A percentile compares a stretch with the other conserved stretches of the same genome.
These are phyloP conservation scores for Samsoniella hepiali DNA, from an alignment of 2,329 filamentous ascomycete species.

Conservation along the genomic window DNA sequence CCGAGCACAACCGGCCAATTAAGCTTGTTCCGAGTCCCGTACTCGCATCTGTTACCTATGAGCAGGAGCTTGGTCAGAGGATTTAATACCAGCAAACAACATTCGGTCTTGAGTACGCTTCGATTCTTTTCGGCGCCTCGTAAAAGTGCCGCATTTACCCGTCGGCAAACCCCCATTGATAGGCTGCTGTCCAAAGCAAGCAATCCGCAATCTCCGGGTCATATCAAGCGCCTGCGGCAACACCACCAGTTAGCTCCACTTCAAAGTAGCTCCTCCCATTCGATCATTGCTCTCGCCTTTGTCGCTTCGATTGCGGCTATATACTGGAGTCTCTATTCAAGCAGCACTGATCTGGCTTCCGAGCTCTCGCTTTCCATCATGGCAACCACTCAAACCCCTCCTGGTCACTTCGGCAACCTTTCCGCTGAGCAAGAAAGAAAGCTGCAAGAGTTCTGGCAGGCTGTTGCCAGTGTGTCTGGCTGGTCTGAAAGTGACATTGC, in stretches of 20 bases:
- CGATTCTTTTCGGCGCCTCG: background rate
- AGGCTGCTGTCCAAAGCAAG: background rate
- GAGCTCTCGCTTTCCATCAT: constrained; percentile 28
- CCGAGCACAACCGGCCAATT: background rate
- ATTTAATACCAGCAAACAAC: background rate
- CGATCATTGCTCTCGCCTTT: background rate
- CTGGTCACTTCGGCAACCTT: constrained; percentile 79
- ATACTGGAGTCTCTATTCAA: background rate
- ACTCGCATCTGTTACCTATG: constrained; percentile 3
- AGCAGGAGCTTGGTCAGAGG: background rate
- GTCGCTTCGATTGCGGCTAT: background rate
- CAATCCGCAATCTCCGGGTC: background rate
- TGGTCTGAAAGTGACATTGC: constrained; percentile 38
- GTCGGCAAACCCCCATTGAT: background rate
- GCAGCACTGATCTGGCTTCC: background rate
- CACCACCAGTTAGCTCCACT: background rate
- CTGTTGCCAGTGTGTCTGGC: constrained; percentile 72
- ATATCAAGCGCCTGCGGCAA: background rate
- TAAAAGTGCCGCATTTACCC: background rate
- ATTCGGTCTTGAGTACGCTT: background rate
- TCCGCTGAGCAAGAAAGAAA: constrained; percentile 88
- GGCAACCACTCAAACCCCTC: constrained; percentile 43
- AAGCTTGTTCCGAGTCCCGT: background rate
- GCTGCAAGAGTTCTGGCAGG: constrained; percentile 80
- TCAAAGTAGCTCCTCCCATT: constrained; percentile 7